Conservation (phyloP, 2,329 filamentous ascomycete species). For the Colletotrichum neosansevieriae region DNA sequence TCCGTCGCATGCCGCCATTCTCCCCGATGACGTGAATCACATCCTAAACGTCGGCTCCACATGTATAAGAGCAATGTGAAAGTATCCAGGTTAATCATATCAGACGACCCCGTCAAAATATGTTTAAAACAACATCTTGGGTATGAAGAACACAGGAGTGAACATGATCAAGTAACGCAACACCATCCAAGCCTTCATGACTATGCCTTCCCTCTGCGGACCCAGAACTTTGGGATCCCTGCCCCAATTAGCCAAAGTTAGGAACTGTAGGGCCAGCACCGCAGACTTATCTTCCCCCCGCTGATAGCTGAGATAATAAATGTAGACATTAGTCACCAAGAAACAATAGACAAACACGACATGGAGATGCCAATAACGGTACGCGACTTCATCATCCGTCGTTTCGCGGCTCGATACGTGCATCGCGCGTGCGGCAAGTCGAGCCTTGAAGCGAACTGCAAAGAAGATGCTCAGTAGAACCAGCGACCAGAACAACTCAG, state of each 20-base stretch:
- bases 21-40: not conserved
- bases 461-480: not conserved
- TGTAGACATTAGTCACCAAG: not conserved
- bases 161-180: no score
- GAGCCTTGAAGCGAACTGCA: constrained; percentile 3
- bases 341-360: not conserved
- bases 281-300: not conserved
- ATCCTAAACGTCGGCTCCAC: not conserved
- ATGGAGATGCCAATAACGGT: not conserved
- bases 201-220: not conserved
- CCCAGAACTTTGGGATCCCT: not conserved
- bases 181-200: not conserved
- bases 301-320: not conserved
- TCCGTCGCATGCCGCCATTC: not conserved
- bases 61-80: no score
- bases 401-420: not conserved
- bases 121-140: no score
- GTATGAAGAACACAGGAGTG: no score
- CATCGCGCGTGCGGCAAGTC: not conserved
- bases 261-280: not conserved
- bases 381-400: not conserved
- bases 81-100: not conserved
- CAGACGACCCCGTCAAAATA: no score
- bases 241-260: not conserved
- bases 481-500: not conserved